Evolutionary conservation across 164 flowering plant species (phyloP).

Genomic region (Liquidambar formosana): DNA sequence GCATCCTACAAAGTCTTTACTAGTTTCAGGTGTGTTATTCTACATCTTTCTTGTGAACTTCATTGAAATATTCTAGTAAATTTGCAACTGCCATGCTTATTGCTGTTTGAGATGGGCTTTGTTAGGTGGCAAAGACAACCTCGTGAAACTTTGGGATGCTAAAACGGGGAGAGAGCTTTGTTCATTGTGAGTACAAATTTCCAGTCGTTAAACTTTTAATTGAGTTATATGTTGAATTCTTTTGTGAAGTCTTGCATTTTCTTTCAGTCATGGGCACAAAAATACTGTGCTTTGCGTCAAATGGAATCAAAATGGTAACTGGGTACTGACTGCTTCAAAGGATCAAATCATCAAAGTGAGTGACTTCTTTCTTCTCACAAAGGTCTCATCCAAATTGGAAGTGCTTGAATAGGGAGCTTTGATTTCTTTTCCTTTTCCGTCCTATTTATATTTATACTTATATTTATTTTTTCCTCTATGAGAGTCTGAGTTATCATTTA

Average conservation of each 20-base stretch:
- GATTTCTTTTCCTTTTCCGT: background rate
- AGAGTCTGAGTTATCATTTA: background rate
- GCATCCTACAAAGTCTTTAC: slow-evolving; percentile 97
- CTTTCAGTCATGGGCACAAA: slow-evolving; percentile 96
- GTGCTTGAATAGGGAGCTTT: too few species aligned
- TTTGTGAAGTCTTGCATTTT: slow-evolving; percentile 11
- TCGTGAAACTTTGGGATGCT: slow-evolving; percentile 99
- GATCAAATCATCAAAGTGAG: slow-evolving; percentile 96
- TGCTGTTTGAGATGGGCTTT: slow-evolving; percentile 8
- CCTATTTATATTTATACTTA: background rate
- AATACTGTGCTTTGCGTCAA: slow-evolving; percentile 88
- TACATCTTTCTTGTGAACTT: background rate
- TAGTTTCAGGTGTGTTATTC: slow-evolving; percentile 74
- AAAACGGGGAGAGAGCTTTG: slow-evolving; percentile 84
- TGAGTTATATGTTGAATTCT: background rate
- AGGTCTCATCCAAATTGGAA: background rate
- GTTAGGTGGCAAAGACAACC: slow-evolving; percentile 96
- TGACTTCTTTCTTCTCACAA: background rate
- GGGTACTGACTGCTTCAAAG: slow-evolving; percentile 96
- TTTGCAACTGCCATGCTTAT: background rate
- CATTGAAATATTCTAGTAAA: background rate
- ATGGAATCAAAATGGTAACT: slow-evolving; percentile 99
- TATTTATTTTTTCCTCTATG: background rate
- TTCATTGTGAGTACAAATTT: slow-evolving; percentile 71
- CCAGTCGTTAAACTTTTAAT: background rate